Evolutionary conservation across 495 filamentous ascomycete genomes (phyloP).

Genomic region (Penicillium herquei): DNA sequence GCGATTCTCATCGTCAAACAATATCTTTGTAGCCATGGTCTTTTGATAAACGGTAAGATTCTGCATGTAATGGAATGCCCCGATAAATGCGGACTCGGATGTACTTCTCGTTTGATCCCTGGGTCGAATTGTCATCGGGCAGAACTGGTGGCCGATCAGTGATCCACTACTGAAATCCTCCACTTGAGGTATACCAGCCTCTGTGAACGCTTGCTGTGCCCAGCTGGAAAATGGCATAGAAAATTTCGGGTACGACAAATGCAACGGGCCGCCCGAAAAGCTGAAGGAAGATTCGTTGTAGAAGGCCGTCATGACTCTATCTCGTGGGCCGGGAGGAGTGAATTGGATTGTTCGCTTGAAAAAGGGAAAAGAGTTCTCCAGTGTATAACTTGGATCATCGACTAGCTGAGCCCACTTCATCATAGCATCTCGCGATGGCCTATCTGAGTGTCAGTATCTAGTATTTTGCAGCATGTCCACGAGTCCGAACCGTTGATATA

Average conservation of each 20-base stretch:
- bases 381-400: conserved; percentile 43
- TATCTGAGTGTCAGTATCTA: conserved; percentile 11
- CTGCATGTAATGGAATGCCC: background rate
- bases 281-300: conserved; percentile 29
- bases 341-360: conserved; percentile 39
- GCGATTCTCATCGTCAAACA: conserved; percentile 5
- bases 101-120: conserved; percentile 33
- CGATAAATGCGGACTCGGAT: conserved; percentile 38
- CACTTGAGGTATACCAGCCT: conserved; percentile 25
- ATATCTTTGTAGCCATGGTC: conserved; percentile 5
- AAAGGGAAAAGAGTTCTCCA: conserved; percentile 40
- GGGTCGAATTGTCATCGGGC: conserved; percentile 33
- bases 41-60: conserved; percentile 12
- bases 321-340: conserved; percentile 20
- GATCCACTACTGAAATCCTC: conserved; percentile 38
- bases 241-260: conserved; percentile 34
- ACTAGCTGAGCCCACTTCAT: conserved; percentile 47
- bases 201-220: conserved; percentile 23
- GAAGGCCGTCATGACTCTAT: conserved; percentile 17
- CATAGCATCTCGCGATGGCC: conserved; percentile 39
- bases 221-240: conserved; percentile 34
- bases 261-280: conserved; percentile 25
- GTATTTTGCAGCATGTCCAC: background rate
- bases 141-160: conserved; percentile 40
- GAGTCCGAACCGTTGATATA: conserved; percentile 32